These are phyloP conservation scores for Xylaria bambusicola DNA, from an alignment of 495 filamentous ascomycete species.

Conservation along the genomic window DNA sequence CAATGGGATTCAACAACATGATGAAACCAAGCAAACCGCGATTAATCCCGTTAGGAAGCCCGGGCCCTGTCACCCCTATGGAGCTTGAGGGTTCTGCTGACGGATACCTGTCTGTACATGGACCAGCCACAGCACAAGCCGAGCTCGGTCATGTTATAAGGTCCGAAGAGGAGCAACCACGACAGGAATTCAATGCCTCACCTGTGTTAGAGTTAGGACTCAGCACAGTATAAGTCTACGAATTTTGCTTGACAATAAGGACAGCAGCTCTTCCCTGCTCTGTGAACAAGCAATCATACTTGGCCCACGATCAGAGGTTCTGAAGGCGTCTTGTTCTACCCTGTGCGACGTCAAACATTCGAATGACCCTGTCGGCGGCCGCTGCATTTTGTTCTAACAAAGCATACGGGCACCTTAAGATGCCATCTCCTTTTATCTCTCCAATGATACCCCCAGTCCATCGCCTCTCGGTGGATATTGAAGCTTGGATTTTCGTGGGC, in stretches of 20 bases:
- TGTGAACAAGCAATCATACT: background rate
- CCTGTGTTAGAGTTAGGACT: slow-evolving; percentile 24
- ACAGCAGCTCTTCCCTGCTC: background rate
- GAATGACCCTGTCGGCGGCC: too few relatives aligned
- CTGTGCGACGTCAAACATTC: background rate
- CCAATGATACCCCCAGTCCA: slow-evolving; percentile 10
- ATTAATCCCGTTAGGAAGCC: slow-evolving; percentile 68
- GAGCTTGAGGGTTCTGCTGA: slow-evolving; percentile 55
- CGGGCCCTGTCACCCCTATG: slow-evolving; percentile 77
- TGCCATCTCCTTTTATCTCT: slow-evolving; percentile 6
- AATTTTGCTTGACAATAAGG: background rate
- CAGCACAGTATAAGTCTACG: slow-evolving; percentile 24
- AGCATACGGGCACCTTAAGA: slow-evolving; percentile 7
- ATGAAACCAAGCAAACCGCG: slow-evolving; percentile 61
- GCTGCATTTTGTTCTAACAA: too few relatives aligned
- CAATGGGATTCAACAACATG: slow-evolving; percentile 34
- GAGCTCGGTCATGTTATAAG: slow-evolving; percentile 26
- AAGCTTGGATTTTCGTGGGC: background rate
- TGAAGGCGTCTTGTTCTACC: too few relatives aligned
- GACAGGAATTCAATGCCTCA: slow-evolving; percentile 26
- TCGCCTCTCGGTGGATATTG: background rate
- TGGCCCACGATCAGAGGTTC: too few relatives aligned
- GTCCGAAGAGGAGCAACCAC: slow-evolving; percentile 25
- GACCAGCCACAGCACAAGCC: slow-evolving; percentile 16
- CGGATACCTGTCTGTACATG: slow-evolving; percentile 28